These are phyloP conservation scores for Chytriomyces hyalinus DNA, from an alignment of 192 early-diverging fungal genomes.

Conservation along the genomic window DNA sequence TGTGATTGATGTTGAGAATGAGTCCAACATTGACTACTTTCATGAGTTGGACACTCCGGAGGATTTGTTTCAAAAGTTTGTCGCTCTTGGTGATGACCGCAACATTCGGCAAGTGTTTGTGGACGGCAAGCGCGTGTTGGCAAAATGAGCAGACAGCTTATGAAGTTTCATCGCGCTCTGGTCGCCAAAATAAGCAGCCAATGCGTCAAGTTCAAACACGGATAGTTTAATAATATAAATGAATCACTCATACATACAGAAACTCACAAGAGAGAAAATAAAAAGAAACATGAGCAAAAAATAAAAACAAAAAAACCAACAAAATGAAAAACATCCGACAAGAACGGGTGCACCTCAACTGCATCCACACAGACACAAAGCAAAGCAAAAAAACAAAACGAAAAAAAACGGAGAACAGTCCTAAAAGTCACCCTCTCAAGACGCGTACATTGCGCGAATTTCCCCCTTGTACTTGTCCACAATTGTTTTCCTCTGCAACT, in stretches of 20 bases:
- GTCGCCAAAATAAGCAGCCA: too few species aligned
- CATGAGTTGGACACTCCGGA: background rate
- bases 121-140: slow-evolving; percentile 53
- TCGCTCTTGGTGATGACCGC: slow-evolving; percentile 86
- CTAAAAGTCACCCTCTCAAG: background rate
- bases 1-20: slow-evolving; percentile 57
- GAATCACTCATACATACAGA: too few species aligned
- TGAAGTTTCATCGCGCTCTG: too few species aligned
- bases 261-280: too few species aligned
- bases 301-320: too few species aligned
- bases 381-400: background rate
- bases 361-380: too few species aligned
- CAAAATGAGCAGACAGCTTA: background rate
- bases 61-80: slow-evolving; percentile 54
- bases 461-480: slow-evolving; percentile 66
- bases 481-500: slow-evolving; percentile 85
- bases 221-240: too few species aligned
- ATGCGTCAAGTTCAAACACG: too few species aligned
- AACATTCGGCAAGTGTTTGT: slow-evolving; percentile 84
- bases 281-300: too few species aligned
- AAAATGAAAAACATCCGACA: too few species aligned
- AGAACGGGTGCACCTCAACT: too few species aligned
- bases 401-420: background rate
- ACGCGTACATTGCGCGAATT: slow-evolving; percentile 62
- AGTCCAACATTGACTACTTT: background rate